phyloP scores from a whole-genome alignment of 75 land plant species.

The Selaginella tamariscina region DNA sequence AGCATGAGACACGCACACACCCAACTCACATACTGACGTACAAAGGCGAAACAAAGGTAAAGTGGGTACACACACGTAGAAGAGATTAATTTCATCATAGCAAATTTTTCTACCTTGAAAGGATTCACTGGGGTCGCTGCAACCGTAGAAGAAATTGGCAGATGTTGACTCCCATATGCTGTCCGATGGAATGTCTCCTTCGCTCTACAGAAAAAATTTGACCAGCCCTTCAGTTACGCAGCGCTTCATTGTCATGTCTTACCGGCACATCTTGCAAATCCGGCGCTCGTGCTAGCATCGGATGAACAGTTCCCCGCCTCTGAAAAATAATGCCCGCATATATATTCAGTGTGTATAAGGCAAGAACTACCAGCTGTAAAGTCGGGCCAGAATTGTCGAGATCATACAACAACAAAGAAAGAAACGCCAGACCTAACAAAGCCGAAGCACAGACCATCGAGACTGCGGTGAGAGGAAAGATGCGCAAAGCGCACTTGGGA shows the following conservation, averaged over 20 bases:
- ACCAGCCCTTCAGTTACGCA: background rate
- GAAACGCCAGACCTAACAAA: conserved; percentile 1
- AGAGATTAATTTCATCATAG: too few relatives aligned
- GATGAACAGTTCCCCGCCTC: background rate
- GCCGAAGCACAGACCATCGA: conserved; percentile 13
- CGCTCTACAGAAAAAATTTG: background rate
- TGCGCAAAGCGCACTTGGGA: background rate
- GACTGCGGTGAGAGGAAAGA: background rate
- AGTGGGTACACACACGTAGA: conserved; percentile 41
- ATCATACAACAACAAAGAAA: background rate
- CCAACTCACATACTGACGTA: background rate
- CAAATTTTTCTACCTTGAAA: background rate
- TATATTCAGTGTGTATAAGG: background rate
- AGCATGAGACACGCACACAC: background rate
- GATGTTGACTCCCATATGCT: conserved; percentile 7
- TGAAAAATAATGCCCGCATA: background rate
- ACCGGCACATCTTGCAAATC: conserved; percentile 3
- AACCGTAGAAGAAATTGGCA: conserved; percentile 34
- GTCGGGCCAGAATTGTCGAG: background rate
- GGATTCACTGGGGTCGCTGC: conserved; percentile 38
- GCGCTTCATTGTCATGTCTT: background rate
- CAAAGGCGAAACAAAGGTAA: background rate
- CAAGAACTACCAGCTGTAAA: background rate
- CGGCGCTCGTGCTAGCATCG: background rate
- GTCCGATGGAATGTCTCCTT: background rate